Evolutionary conservation across 2,329 filamentous ascomycete genomes (phyloP).

Genomic region (Albifimbria verrucaria): DNA sequence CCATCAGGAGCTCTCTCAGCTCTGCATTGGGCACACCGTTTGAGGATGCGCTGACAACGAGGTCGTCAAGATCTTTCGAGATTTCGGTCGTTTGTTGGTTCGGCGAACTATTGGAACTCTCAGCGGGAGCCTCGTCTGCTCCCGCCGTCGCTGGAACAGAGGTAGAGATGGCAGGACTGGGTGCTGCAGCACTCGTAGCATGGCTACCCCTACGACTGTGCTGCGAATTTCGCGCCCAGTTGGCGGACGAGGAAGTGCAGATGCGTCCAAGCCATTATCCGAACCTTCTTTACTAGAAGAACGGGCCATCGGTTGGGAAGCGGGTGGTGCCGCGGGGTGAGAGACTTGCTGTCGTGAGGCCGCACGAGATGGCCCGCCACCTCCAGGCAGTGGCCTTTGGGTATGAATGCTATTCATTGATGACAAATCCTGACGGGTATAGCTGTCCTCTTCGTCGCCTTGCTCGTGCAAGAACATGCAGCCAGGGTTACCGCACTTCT

Average conservation of each 20-base stretch:
- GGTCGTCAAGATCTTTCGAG: conserved; percentile 12
- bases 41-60: conserved; percentile 8
- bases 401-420: conserved; percentile 89
- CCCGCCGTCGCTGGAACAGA: conserved; percentile 54
- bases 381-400: conserved; percentile 60
- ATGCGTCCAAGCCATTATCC: conserved; percentile 69
- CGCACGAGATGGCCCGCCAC: conserved; percentile 50
- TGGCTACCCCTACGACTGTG: conserved; percentile 72
- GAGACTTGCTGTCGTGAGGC: conserved; percentile 48
- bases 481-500: conserved; percentile 90
- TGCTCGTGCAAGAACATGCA: conserved; percentile 99
- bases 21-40: conserved; percentile 18
- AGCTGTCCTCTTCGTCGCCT: conserved; percentile 97
- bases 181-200: conserved; percentile 74
- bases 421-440: conserved; percentile 88
- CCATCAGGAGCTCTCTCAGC: conserved; percentile 33
- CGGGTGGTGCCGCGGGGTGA: conserved; percentile 35
- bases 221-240: conserved; percentile 76
- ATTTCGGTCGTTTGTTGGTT: conserved; percentile 25
- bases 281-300: conserved; percentile 77
- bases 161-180: conserved; percentile 73
- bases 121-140: conserved; percentile 43
- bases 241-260: conserved; percentile 93
- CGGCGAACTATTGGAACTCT: conserved; percentile 36
- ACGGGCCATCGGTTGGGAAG: conserved; percentile 65